Base-by-base conservation (phyloP, 148 eudicot species). In the Cornus controversa region DNA sequence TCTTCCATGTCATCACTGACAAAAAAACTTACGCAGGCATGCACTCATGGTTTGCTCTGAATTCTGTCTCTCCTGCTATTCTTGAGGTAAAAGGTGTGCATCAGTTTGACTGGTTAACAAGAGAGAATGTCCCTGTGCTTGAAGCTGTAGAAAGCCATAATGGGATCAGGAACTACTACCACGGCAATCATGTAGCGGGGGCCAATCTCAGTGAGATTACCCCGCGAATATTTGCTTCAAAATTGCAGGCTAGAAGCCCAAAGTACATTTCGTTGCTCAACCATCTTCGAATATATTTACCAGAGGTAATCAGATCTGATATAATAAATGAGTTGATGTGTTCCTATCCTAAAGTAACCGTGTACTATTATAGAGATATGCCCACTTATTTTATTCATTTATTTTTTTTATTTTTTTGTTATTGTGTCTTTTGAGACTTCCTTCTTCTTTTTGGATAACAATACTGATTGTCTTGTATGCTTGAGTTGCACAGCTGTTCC, bases 41-140 rank as follows among this genome's bases (percentile, higher is more conserved):
- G 99, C 99, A 96, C 78, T 94, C 99, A 28, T 96, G 99, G 99
- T 96, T 96, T 85, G 96, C 99, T 42, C 78, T 96, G 57, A 92
- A 96, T 84, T 88, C 94, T 45, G 76, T 90, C 74, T 85, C 90
- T 60, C 98, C 99, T 79, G 98, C 99, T 34, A 85, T 91, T 75
- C 85, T 96, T 80, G 99, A 96, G 85, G 99, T 96, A 27, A 96
- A 90, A 86, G 97, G 99, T 75, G 94, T 96, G 78, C 99, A 93
- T 83, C 99, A 96, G 77, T 96, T 96, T 91, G 99, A 96, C 73
- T 96, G 99, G 98, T 85, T 96, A 75, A 96, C 99, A 34, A 88
- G 97, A 83, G 98, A 96, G 81, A 96, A 96, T 84, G 92, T 96
- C 50, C 99, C 99, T 11, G 99, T 96, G 80, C 90, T 96, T 72